Evolutionary conservation across 108 stramenopile genomes (phyloP).

Genomic region (Bacterosira constricta): DNA sequence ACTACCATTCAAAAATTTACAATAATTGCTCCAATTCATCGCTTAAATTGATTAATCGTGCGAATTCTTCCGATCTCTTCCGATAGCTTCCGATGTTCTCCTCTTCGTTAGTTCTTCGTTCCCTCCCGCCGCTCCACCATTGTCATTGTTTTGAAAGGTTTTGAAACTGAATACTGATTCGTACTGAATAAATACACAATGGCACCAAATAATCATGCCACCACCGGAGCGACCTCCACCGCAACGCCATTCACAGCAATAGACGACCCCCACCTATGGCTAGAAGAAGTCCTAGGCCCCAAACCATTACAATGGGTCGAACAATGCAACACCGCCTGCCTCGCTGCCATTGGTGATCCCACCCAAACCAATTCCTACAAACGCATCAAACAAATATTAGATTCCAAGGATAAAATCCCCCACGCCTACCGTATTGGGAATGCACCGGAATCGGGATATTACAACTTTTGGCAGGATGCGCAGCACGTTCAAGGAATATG

Average conservation of each 20-base stretch:
- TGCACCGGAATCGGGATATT: conserved; percentile 11
- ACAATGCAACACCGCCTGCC: conserved; percentile 57
- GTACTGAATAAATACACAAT: too few relatives aligned
- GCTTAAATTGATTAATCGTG: too few relatives aligned
- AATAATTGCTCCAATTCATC: too few relatives aligned
- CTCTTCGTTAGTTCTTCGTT: too few relatives aligned
- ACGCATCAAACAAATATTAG: conserved; percentile 46
- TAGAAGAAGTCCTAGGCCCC: conserved; percentile 70
- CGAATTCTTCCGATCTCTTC: too few relatives aligned
- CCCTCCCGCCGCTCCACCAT: too few relatives aligned
- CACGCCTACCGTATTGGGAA: conserved; percentile 33
- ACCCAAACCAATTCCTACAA: conserved; percentile 7
- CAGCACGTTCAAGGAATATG: conserved; percentile 72
- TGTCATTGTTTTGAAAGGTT: too few relatives aligned
- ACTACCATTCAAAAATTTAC: too few relatives aligned
- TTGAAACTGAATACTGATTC: too few relatives aligned
- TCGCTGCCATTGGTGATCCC: conserved; percentile 63
- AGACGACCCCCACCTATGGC: conserved; percentile 70
- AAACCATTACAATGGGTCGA: conserved; percentile 61
- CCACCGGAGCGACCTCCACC: too few relatives aligned
- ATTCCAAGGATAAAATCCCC: conserved; percentile 53
- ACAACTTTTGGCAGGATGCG: conserved; percentile 71
- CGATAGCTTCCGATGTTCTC: too few relatives aligned
- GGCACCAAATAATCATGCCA: too few relatives aligned
- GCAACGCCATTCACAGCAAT: background rate